phyloP scores from a whole-genome alignment of 2,329 filamentous ascomycete species.

The Beauveria australis region DNA sequence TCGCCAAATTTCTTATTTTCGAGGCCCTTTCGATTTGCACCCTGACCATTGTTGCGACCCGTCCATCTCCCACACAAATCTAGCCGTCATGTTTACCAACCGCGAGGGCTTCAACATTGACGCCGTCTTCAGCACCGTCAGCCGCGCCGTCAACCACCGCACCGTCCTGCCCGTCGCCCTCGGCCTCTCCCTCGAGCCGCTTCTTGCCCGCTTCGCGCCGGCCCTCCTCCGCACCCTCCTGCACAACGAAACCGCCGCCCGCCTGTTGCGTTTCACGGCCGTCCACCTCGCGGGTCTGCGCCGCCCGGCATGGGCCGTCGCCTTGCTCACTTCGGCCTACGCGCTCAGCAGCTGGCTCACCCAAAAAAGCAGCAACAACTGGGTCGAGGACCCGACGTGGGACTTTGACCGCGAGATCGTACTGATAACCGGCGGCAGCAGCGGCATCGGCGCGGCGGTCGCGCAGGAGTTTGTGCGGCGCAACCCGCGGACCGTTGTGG shows the following conservation, averaged over 20 bases:
- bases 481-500: conserved; percentile 21
- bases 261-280: neutral
- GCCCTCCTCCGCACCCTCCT: conserved; percentile 7
- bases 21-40: neutral
- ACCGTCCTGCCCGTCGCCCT: conserved; percentile 15
- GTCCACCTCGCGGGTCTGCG: neutral
- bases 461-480: conserved; percentile 19
- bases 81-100: conserved; percentile 12
- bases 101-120: conserved; percentile 21
- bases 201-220: conserved; percentile 1
- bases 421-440: conserved; percentile 31
- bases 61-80: neutral
- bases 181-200: conserved; percentile 9
- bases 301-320: conserved; percentile 10
- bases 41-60: no score
- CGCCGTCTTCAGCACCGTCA: conserved; percentile 13
- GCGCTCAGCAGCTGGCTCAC: conserved; percentile 18
- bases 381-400: conserved; percentile 17
- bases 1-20: neutral
- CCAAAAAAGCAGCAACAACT: conserved; percentile 19
- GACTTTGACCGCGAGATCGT: conserved; percentile 31
- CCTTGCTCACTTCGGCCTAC: conserved; percentile 13
- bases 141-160: conserved; percentile 17
- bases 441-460: conserved; percentile 30
- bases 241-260: neutral